Percentiles rank a stretch among this genome's conserved stretches.
Conservation (phyloP, 2,329 filamentous ascomycete species). For the Dothideomycetes sp. region DNA sequence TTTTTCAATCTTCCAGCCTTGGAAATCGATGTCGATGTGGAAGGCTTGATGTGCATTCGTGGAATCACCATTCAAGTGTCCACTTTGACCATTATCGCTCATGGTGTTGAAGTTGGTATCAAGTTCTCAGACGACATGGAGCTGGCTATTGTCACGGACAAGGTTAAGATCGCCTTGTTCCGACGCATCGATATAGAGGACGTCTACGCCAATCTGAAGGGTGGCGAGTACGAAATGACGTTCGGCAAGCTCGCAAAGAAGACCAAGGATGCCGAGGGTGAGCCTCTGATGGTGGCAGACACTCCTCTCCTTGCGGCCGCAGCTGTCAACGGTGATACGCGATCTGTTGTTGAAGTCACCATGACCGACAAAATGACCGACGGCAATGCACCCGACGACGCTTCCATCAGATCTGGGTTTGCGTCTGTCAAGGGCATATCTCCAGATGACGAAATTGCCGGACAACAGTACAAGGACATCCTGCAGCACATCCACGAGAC, state of each 20-base stretch:
- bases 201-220: constrained; percentile 44
- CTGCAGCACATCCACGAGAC: constrained; percentile 29
- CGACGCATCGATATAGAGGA: constrained; percentile 40
- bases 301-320: constrained; percentile 37
- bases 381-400: constrained; percentile 25
- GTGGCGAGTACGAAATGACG: constrained; percentile 39
- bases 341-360: constrained; percentile 3
- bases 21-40: constrained; percentile 43
- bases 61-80: constrained; percentile 41
- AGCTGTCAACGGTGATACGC: constrained; percentile 13
- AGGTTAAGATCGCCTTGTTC: constrained; percentile 38
- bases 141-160: constrained; percentile 39
- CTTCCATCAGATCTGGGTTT: constrained; percentile 25
- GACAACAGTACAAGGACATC: constrained; percentile 30
- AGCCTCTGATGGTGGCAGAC: constrained; percentile 30
- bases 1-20: constrained; percentile 39
- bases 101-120: constrained; percentile 43
- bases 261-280: constrained; percentile 25
- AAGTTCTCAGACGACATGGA: constrained; percentile 43
- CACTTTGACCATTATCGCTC: constrained; percentile 37
- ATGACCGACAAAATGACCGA: constrained; percentile 26
- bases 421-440: constrained; percentile 31
- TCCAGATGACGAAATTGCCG: constrained; percentile 33
- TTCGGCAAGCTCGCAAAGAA: constrained; percentile 30
- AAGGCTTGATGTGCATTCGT: constrained; percentile 42